Conservation (phyloP, 345 rosid genomes). For the Bruguiera sexangula region DNA sequence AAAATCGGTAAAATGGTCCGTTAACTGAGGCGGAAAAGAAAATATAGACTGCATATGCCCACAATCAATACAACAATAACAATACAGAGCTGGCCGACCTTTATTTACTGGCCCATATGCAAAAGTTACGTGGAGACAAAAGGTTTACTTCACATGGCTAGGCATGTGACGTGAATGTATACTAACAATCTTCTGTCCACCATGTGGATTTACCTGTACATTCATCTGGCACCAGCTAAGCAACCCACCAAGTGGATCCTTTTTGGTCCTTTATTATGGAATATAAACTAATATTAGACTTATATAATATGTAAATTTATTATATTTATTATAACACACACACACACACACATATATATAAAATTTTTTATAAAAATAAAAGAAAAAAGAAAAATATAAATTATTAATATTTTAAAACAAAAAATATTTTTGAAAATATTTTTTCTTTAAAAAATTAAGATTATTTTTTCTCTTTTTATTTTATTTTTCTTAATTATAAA, state of each 20-base stretch:
- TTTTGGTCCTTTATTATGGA: not conserved
- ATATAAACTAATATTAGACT: not conserved
- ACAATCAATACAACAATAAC: not conserved
- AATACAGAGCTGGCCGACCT: not conserved
- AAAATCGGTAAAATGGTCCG: too few species aligned
- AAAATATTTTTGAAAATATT: too few species aligned
- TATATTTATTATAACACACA: too few species aligned
- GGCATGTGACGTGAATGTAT: conserved; percentile 48
- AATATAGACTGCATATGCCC: not conserved
- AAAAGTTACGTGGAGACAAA: conserved; percentile 33
- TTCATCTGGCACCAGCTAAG: conserved; percentile 70
- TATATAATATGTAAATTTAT: not conserved
- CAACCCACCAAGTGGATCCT: conserved; percentile 34
- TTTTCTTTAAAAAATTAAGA: too few species aligned
- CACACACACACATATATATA: too few species aligned
- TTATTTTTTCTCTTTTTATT: too few species aligned
- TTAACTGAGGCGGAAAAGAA: not conserved
- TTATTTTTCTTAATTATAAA: too few species aligned
- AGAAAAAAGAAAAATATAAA: too few species aligned
- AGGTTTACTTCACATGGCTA: conserved; percentile 45
- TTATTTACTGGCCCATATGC: conserved; percentile 14
- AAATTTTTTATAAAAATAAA: not conserved
- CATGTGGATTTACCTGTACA: conserved; percentile 56
- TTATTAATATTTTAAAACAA: too few species aligned
- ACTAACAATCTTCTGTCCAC: conserved; percentile 40